A percentile compares a stretch with the other conserved stretches of the same genome.
phyloP scores from a whole-genome alignment of 257 asterid genomes.

The Verbena officinalis region DNA sequence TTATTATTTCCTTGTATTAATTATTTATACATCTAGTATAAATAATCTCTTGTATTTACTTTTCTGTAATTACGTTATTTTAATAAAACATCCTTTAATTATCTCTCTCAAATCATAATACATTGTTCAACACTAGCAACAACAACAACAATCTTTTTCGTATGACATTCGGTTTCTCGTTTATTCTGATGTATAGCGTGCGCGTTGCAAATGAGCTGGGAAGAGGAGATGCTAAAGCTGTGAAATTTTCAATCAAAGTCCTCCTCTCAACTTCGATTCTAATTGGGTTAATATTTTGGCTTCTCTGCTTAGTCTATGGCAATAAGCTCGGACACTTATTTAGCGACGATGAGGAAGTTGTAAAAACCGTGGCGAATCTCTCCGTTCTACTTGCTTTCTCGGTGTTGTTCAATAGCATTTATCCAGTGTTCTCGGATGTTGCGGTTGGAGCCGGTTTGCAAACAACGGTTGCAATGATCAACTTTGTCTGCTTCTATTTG shows the following conservation, averaged over 20 bases:
- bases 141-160: too few species aligned
- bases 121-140: too few species aligned
- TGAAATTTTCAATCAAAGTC: slow-evolving; percentile 68
- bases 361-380: slow-evolving; percentile 54
- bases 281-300: slow-evolving; percentile 62
- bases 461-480: slow-evolving; percentile 56
- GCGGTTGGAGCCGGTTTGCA: slow-evolving; percentile 75
- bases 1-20: too few species aligned
- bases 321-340: slow-evolving; percentile 65
- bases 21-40: too few species aligned
- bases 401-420: slow-evolving; percentile 79
- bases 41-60: too few species aligned
- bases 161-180: too few species aligned
- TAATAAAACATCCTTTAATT: too few species aligned
- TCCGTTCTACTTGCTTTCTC: slow-evolving; percentile 78
- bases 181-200: too few species aligned
- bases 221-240: too few species aligned
- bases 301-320: slow-evolving; percentile 68
- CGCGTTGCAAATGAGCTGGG: too few species aligned
- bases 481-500: slow-evolving; percentile 54
- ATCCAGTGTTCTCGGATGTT: slow-evolving; percentile 84
- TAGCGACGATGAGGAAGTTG: slow-evolving; percentile 65
- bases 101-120: too few species aligned
- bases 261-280: slow-evolving; percentile 49
- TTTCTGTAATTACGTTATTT: too few species aligned